phyloP scores from a whole-genome alignment of 106 monocot species.

The Posidonia australis region DNA sequence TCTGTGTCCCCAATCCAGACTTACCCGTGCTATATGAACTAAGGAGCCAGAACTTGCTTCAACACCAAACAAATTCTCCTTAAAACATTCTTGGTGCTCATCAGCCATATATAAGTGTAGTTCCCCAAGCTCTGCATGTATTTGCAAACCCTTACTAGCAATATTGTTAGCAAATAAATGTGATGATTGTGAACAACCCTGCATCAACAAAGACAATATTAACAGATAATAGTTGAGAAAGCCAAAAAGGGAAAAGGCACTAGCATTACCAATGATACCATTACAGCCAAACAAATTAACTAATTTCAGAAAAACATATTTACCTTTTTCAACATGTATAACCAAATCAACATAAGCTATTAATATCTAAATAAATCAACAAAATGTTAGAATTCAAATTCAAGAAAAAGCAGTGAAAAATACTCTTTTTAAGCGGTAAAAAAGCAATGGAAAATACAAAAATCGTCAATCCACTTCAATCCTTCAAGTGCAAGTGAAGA shows the following conservation, averaged over 20 bases:
- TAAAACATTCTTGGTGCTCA: slow-evolving; percentile 42
- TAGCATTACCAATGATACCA: too few relatives aligned
- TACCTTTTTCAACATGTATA: too few relatives aligned
- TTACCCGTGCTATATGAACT: slow-evolving; percentile 52
- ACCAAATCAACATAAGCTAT: too few relatives aligned
- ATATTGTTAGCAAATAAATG: slow-evolving; percentile 81
- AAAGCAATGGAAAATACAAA: too few relatives aligned
- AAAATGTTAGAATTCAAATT: too few relatives aligned
- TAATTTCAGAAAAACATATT: too few relatives aligned
- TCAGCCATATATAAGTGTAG: slow-evolving; percentile 52
- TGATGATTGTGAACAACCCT: slow-evolving; percentile 81
- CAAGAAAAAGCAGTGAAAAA: too few relatives aligned
- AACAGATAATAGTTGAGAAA: not conserved
- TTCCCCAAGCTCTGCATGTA: slow-evolving; percentile 78
- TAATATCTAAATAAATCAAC: too few relatives aligned
- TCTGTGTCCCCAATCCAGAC: slow-evolving; percentile 60
- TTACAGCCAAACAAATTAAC: too few relatives aligned
- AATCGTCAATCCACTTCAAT: too few relatives aligned
- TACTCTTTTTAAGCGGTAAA: too few relatives aligned
- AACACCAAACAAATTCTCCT: slow-evolving; percentile 57
- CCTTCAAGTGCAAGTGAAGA: too few relatives aligned
- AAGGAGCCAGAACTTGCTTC: slow-evolving; percentile 57
- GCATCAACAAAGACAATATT: slow-evolving; percentile 13
- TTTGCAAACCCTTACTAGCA: slow-evolving; percentile 47
- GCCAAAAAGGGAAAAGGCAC: not conserved